Percentiles rank a stretch among this genome's conserved stretches.
These are phyloP conservation scores for Aspergillus asperescens DNA, from an alignment of 495 filamentous ascomycete genomes.

Conservation along the genomic window DNA sequence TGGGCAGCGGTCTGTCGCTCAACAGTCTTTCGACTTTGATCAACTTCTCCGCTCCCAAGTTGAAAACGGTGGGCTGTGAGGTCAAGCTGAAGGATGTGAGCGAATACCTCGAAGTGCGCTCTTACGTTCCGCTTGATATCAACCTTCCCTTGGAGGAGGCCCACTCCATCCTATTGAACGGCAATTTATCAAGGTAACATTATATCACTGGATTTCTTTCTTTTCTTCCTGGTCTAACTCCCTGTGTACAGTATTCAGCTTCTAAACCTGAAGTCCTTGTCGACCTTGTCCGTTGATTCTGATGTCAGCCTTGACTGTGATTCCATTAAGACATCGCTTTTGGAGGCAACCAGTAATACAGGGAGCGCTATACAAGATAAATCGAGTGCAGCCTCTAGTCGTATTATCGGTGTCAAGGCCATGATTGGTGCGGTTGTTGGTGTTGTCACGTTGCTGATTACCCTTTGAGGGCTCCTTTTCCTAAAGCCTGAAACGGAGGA, in stretches of 20 bases:
- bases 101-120: not conserved
- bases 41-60: not conserved
- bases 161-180: not conserved
- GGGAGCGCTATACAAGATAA: not conserved
- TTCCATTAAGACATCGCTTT: not conserved
- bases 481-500: not conserved
- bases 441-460: not conserved
- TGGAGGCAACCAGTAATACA: not conserved
- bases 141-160: not conserved
- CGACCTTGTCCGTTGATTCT: not conserved
- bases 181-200: not conserved
- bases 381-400: not conserved
- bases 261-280: not conserved
- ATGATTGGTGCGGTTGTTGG: not conserved
- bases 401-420: not conserved
- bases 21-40: not conserved
- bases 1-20: not conserved
- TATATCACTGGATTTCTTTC: not conserved
- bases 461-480: not conserved
- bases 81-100: not conserved
- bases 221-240: not conserved
- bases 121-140: not conserved
- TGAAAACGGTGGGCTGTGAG: not conserved
- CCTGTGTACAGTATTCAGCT: not conserved
- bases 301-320: not conserved